Evolutionary conservation across 1,139 yeast genomes (phyloP), one percentile per base, ranked within the genome.

Genomic region (Yamadazyma sp.): DNA sequence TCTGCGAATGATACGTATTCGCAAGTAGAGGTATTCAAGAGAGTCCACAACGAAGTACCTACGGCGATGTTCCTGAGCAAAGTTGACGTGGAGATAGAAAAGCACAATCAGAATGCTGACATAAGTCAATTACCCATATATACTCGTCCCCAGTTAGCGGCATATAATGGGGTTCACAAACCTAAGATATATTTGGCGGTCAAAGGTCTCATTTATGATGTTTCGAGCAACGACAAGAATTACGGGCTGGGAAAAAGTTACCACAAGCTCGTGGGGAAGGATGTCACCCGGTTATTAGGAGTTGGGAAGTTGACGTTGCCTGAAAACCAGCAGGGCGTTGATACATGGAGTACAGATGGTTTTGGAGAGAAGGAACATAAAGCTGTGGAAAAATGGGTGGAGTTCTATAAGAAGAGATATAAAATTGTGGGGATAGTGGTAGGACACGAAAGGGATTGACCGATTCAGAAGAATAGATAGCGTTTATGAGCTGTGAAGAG

Each of bases 161-260:
- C 50, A 33, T 67, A 58, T 48, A 61, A 71, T 42, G 77, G 77
- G 3, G 42, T 40, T 2, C 55, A 52, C 25, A 45, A 53, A 29
- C 57, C 59, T 3, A 45, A 74, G 43, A 70, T 85, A 44, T 87
- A 79, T 58, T 83, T 88, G 18, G 94, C 81, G 6, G 82, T 88
- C 48, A 79, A 81, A 45, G 94, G 95, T 9, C 68, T 71, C 2
- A 77, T 88, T 10, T 88, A 85, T 54, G 96, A 88, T 54, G 96
- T 88, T 4, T 74, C 86, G 0, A 56, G 67, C 31, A 87, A 87
- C 53, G 51, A 59, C 12, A 77, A 75, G 16, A 81, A 80, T 34
- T 88, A 88, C 54, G 95, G 94, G 0, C 83, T 83, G 1, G 92
- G 88, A 0, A 77, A 80, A 47, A 79, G 83, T 22, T 88, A 88